Evolutionary conservation across 345 rosid species (phyloP).

Genomic region (Gossypioides kirkii): DNA sequence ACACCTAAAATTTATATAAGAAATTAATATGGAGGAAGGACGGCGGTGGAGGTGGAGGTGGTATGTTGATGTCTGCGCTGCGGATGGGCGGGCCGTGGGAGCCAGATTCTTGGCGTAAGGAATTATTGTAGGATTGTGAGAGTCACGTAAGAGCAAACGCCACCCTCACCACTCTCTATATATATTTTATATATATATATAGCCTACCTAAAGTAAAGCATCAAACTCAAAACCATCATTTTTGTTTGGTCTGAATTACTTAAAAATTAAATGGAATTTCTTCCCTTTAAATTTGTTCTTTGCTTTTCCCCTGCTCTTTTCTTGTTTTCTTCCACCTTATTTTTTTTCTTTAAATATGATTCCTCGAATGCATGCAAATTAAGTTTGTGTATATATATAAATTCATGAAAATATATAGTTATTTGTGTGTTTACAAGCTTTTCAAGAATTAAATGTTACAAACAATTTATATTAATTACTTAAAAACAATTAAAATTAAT

Average conservation of each 20-base stretch:
- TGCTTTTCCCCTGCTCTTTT: background rate
- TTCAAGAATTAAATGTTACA: too few species aligned
- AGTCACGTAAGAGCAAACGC: constrained; percentile 9
- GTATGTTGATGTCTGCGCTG: too few species aligned
- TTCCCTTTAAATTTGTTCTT: background rate
- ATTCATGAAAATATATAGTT: too few species aligned
- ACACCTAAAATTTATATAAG: background rate
- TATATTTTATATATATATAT: background rate
- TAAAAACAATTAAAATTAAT: too few species aligned
- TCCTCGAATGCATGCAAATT: background rate
- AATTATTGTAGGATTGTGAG: constrained; percentile 8
- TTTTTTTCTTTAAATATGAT: background rate
- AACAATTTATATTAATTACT: too few species aligned
- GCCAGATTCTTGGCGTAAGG: constrained; percentile 12
- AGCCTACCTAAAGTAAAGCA: constrained; percentile 8
- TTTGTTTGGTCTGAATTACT: background rate
- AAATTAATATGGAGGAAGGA: background rate
- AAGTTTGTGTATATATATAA: background rate
- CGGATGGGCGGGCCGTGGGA: too few species aligned
- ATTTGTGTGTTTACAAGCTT: too few species aligned
- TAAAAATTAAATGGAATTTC: background rate
- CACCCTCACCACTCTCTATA: background rate
- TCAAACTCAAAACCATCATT: background rate
- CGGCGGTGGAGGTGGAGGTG: background rate
- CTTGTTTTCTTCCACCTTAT: too few species aligned